Evolutionary conservation across 192 early-diverging fungal species (phyloP).

Genomic region (Polychytrium aggregatum): DNA sequence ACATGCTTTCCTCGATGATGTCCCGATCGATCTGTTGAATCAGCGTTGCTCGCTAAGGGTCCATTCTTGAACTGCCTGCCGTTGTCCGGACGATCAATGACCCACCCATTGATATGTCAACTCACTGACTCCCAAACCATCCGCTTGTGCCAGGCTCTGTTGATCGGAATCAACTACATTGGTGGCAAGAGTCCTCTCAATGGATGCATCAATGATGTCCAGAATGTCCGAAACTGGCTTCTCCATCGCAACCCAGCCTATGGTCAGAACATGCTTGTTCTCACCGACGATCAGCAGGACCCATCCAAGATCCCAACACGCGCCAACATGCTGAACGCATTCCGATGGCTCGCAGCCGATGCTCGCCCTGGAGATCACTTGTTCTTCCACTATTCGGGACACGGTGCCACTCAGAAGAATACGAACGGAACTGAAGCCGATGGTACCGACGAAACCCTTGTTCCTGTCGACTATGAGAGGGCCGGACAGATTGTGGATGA

Average conservation of each 20-base stretch:
- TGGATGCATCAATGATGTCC: slow-evolving; percentile 38
- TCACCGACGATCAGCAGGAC: slow-evolving; percentile 32
- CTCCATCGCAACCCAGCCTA: background rate
- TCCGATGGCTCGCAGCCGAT: slow-evolving; percentile 27
- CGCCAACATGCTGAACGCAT: slow-evolving; percentile 27
- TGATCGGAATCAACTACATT: slow-evolving; percentile 40
- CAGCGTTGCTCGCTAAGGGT: too few relatives aligned
- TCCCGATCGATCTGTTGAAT: slow-evolving; percentile 12
- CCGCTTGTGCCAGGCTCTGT: slow-evolving; percentile 24
- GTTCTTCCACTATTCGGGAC: slow-evolving; percentile 40
- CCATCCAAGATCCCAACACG: slow-evolving; percentile 21
- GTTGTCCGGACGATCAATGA: too few relatives aligned
- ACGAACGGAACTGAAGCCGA: slow-evolving; percentile 29
- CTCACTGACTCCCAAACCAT: too few relatives aligned
- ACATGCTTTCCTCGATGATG: slow-evolving; percentile 1
- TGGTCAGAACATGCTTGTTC: slow-evolving; percentile 15
- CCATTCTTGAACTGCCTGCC: too few relatives aligned
- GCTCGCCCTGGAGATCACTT: slow-evolving; percentile 31
- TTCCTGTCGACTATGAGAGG: slow-evolving; percentile 33
- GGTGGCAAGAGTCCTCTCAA: slow-evolving; percentile 16
- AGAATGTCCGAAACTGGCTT: slow-evolving; percentile 29
- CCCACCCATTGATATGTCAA: too few relatives aligned
- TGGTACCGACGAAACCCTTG: slow-evolving; percentile 30
- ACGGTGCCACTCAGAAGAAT: slow-evolving; percentile 29
- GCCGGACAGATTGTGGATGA: slow-evolving; percentile 33